phyloP scores from a whole-genome alignment of 2,329 filamentous ascomycete genomes.

The Epichloe amarillans region DNA sequence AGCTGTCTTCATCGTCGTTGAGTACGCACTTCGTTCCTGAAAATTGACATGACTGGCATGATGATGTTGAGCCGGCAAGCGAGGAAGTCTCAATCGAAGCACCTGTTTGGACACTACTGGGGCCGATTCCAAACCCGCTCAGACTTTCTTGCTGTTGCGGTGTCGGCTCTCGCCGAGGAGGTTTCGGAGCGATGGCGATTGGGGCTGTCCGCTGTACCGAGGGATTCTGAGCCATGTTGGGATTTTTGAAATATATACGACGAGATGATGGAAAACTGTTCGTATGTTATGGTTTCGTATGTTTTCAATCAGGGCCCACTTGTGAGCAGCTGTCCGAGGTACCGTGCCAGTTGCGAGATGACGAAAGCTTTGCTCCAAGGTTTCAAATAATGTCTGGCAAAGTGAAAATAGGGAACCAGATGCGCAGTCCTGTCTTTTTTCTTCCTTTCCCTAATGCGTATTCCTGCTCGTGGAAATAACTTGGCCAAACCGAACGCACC shows the following conservation, averaged over 20 bases:
- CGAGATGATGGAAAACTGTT: background rate
- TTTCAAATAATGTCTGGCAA: background rate
- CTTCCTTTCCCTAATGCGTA: background rate
- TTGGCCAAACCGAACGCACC: conserved; percentile 4
- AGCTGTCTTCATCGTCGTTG: conserved; percentile 59
- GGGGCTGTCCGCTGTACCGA: conserved; percentile 47
- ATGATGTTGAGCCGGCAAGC: conserved; percentile 30
- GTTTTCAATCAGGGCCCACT: background rate
- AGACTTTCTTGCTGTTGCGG: conserved; percentile 33
- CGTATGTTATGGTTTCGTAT: background rate
- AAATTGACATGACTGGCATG: conserved; percentile 62
- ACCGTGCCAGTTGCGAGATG: background rate
- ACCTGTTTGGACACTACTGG: conserved; percentile 37
- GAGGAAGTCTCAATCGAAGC: conserved; percentile 37
- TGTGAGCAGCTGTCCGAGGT: background rate
- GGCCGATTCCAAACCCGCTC: conserved; percentile 34
- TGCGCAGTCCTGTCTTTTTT: background rate
- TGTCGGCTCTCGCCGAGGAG: conserved; percentile 29
- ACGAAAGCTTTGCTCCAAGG: background rate
- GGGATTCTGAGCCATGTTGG: conserved; percentile 38
- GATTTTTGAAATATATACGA: conserved; percentile 9
- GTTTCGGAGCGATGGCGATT: conserved; percentile 53
- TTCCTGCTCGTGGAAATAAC: background rate
- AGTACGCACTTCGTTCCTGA: conserved; percentile 66
- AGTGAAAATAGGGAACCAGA: background rate